These are phyloP conservation scores for Auricularia sp. DNA, from an alignment of 768 basidiomycete species.

Conservation along the genomic window DNA sequence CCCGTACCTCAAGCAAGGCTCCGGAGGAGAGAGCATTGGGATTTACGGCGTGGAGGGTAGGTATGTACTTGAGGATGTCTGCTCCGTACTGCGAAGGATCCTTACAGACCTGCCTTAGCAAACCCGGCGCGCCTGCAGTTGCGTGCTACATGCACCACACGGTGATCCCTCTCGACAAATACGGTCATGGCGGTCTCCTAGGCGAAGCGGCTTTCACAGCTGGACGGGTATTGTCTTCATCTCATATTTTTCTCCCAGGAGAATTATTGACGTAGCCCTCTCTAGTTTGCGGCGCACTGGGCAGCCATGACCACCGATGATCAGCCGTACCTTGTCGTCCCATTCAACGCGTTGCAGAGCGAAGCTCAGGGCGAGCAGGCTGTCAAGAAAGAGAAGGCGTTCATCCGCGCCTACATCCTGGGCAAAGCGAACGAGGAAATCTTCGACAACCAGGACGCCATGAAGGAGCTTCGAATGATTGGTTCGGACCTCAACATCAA, in stretches of 20 bases:
- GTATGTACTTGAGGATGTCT: constrained; percentile 16
- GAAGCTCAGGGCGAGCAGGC: constrained; percentile 3
- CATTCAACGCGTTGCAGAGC: constrained; percentile 26
- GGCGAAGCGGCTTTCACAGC: constrained; percentile 30
- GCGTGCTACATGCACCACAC: constrained; percentile 29
- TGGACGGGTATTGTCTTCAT: constrained; percentile 20
- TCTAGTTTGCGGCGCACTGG: constrained; percentile 30
- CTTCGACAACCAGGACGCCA: constrained; percentile 17
- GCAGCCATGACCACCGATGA: constrained; percentile 31
- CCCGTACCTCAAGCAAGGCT: constrained; percentile 24
- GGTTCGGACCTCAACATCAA: constrained; percentile 38
- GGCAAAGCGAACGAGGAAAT: constrained; percentile 22
- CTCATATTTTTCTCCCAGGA: not conserved
- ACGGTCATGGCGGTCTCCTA: constrained; percentile 32
- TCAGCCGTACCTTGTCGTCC: constrained; percentile 26
- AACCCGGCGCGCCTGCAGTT: constrained; percentile 36
- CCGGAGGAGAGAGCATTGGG: constrained; percentile 28
- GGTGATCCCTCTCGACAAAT: constrained; percentile 31
- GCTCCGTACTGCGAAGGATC: not conserved
- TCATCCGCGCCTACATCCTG: constrained; percentile 27
- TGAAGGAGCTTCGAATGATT: constrained; percentile 18
- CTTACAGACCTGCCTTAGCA: constrained; percentile 19
- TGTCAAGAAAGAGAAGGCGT: constrained; percentile 22
- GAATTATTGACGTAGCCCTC: not conserved
- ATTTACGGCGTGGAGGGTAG: constrained; percentile 41